phyloP scores from a whole-genome alignment of 2,329 filamentous ascomycete genomes.

The Diaporthe sp. region DNA sequence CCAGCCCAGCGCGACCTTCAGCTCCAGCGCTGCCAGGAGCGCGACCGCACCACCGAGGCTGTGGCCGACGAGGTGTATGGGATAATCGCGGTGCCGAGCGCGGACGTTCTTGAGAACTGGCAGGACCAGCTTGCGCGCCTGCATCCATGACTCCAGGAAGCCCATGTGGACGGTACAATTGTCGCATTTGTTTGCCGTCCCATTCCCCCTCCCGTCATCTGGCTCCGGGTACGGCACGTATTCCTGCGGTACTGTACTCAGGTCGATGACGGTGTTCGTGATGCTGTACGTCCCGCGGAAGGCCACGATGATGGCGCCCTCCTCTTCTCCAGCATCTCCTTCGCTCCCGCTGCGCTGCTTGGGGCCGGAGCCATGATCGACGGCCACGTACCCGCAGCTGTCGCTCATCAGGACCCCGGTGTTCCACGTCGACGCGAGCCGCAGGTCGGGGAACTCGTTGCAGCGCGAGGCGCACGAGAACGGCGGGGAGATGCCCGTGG shows the following conservation, averaged over 20 bases:
- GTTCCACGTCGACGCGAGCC: slow-evolving; percentile 89
- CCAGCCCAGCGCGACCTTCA: slow-evolving; percentile 80
- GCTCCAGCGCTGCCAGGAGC: slow-evolving; percentile 86
- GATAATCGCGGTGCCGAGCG: slow-evolving; percentile 76
- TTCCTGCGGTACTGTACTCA: slow-evolving; percentile 89
- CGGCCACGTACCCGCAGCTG: slow-evolving; percentile 92
- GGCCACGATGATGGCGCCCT: slow-evolving; percentile 78
- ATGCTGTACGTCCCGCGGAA: slow-evolving; percentile 97
- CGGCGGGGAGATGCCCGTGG: slow-evolving; percentile 83
- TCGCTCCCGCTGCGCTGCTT: slow-evolving; percentile 86
- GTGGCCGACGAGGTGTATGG: slow-evolving; percentile 87
- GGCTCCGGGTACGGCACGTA: slow-evolving; percentile 88
- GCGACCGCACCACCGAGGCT: slow-evolving; percentile 94
- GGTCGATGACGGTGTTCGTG: slow-evolving; percentile 89
- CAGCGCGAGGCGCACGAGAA: slow-evolving; percentile 91
- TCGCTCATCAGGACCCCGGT: slow-evolving; percentile 84
- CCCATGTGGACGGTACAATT: slow-evolving; percentile 96
- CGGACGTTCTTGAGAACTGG: slow-evolving; percentile 73
- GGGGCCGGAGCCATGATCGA: slow-evolving; percentile 80
- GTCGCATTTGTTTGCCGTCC: slow-evolving; percentile 68
- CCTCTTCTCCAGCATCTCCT: slow-evolving; percentile 41
- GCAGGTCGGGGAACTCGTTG: slow-evolving; percentile 83
- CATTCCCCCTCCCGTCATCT: slow-evolving; percentile 53
- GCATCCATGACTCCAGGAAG: slow-evolving; percentile 88
- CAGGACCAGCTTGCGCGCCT: slow-evolving; percentile 78